Evolutionary conservation across 805 yeast species (phyloP), one percentile per base, ranked within the genome.

Genomic region (Candida michaelii): DNA sequence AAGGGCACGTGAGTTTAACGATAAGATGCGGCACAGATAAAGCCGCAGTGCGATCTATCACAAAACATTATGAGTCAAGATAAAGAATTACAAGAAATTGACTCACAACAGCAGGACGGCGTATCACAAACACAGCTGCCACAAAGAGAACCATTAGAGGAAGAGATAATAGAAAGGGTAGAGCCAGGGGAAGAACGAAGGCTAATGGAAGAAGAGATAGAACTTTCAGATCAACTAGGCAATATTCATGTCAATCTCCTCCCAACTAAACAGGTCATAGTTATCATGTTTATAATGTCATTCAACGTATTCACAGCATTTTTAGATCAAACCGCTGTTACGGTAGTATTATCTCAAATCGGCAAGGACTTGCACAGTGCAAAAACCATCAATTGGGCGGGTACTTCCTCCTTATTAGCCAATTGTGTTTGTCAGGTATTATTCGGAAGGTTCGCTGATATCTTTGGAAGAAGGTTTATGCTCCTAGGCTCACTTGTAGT

Each of bases 391-490:
- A 66, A 76, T 31, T 85, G 91, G 90, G 83, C 85, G 2, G 89
- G 89, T 3, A 79, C 89, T 0, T 76, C 86, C 1, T 80, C 83
- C 40, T 65, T 86, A 21, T 62, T 86, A 18, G 82, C 90, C 1
- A 80, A 79, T 47, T 77, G 87, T 3, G 85, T 86, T 1, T 82
- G 83, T 58, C 90, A 84, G 60, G 90, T 89, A 0, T 57, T 85
- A 19, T 82, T 80, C 42, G 93, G 91, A 4, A 76, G 83, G 44
- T 64, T 84, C 24, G 75, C 85, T 33, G 91, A 86, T 49, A 76
- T 85, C 14, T 66, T 74, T 48, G 85, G 85, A 4, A 62, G 85
- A 38, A 71, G 71, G 40, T 58, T 62, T 8, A 66, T 76, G 9
- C 55, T 79, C 6, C 45, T 77, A 5, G 46, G 62, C 29, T 75